Percentiles rank a stretch among this genome's conserved stretches.
Conservation (phyloP, 176 grass and related monocot species). For the Themeda triandra region DNA sequence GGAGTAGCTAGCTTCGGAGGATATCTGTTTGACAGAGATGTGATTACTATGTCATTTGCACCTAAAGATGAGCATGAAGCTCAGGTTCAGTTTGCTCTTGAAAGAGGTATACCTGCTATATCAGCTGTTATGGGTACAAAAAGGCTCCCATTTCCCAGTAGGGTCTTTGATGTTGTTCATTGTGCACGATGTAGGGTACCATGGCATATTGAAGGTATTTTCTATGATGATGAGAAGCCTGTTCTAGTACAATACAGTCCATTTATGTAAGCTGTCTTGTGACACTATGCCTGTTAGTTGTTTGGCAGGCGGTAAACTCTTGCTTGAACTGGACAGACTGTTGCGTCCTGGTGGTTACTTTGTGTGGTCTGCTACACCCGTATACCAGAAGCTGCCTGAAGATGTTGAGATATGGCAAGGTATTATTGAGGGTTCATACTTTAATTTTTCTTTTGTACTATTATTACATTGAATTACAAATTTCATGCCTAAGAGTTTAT, state of each 20-base stretch:
- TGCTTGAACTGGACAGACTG: conserved; percentile 72
- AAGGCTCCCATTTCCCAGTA: conserved; percentile 78
- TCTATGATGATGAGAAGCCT: not conserved
- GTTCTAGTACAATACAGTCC: not conserved
- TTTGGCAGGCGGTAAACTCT: conserved; percentile 68
- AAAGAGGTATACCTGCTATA: conserved; percentile 93
- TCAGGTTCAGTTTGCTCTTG: conserved; percentile 90
- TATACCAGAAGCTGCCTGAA: conserved; percentile 65
- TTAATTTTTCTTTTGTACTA: not conserved
- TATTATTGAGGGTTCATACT: conserved; percentile 10
- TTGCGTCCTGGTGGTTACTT: conserved; percentile 85
- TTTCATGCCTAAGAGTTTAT: not conserved
- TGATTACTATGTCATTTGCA: conserved; percentile 82
- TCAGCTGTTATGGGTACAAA: conserved; percentile 92
- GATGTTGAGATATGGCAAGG: conserved; percentile 82
- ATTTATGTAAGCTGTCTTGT: conserved; percentile 2
- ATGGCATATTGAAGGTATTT: conserved; percentile 91
- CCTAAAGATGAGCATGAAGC: conserved; percentile 95
- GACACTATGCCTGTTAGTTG: conserved; percentile 24
- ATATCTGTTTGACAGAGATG: conserved; percentile 73
- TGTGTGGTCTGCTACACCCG: conserved; percentile 89
- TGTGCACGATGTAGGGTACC: conserved; percentile 90
- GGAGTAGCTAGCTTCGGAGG: conserved; percentile 91
- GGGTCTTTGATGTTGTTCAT: conserved; percentile 83
- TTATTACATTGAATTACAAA: not conserved